Evolutionary conservation across 2,329 filamentous ascomycete species (phyloP).

Genomic region (Alternaria metachromatica): DNA sequence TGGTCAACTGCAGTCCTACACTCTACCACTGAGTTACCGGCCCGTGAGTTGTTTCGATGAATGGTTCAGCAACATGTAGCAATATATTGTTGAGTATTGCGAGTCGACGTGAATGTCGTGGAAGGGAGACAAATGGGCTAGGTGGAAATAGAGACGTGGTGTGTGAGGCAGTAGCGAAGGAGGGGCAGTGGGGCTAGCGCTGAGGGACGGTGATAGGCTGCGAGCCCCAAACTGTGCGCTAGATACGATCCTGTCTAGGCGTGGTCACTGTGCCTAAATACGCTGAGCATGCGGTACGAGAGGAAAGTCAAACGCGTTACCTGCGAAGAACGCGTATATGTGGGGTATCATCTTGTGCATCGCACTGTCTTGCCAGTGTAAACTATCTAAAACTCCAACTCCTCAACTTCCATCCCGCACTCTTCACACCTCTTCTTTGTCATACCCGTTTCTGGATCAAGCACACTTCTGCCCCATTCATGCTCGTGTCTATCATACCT

Average conservation of each 20-base stretch:
- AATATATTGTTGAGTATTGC: not conserved
- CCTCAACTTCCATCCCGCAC: slow-evolving; percentile 72
- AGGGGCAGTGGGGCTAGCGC: not conserved
- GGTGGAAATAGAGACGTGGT: not conserved
- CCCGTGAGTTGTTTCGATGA: slow-evolving; percentile 1
- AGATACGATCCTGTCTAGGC: not conserved
- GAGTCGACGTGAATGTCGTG: not conserved
- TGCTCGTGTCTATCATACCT: slow-evolving; percentile 78
- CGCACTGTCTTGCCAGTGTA: not conserved
- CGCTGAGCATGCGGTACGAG: not conserved
- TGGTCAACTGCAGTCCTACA: slow-evolving; percentile 4
- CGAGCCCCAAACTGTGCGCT: not conserved
- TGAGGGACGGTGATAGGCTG: not conserved
- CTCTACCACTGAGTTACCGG: slow-evolving; percentile 10
- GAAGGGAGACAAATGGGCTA: not conserved
- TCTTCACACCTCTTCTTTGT: slow-evolving; percentile 76
- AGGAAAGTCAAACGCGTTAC: not conserved
- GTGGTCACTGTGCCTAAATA: not conserved
- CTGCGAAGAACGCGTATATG: not conserved
- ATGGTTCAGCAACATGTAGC: fast-evolving
- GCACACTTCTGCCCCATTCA: slow-evolving; percentile 73
- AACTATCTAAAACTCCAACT: slow-evolving; percentile 62
- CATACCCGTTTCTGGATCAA: slow-evolving; percentile 71
- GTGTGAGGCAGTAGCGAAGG: not conserved
- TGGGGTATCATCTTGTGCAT: not conserved